phyloP scores from a whole-genome alignment of 257 asterid genomes.

The Solanum bukasovii region DNA sequence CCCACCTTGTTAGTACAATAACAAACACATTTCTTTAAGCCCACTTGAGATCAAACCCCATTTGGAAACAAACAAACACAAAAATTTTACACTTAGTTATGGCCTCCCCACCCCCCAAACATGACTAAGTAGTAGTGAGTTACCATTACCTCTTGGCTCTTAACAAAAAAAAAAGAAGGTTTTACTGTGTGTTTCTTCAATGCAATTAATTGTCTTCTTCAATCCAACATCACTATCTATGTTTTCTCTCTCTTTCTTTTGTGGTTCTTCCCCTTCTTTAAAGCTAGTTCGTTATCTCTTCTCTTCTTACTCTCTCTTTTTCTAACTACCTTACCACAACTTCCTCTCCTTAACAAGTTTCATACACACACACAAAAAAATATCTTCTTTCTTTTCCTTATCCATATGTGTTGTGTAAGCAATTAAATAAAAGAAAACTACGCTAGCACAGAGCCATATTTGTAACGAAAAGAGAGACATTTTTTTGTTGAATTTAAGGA shows the following conservation, averaged over 20 bases:
- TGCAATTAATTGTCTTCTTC: conserved; percentile 22
- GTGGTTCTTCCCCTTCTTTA: conserved; percentile 18
- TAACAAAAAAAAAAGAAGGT: no score
- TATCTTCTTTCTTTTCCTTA: neutral
- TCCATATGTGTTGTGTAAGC: neutral
- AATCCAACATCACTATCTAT: conserved; percentile 24
- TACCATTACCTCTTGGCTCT: neutral
- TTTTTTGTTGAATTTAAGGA: neutral
- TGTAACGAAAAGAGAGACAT: neutral
- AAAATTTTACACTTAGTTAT: neutral
- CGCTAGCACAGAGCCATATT: neutral
- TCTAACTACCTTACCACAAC: conserved; percentile 7
- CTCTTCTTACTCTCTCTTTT: conserved; percentile 2
- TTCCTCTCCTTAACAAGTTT: neutral
- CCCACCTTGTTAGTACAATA: conserved; percentile 22
- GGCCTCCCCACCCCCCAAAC: neutral
- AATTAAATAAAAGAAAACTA: neutral
- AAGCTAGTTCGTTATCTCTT: conserved; percentile 2
- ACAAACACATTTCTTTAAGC: conserved; percentile 2
- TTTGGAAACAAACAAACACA: conserved; percentile 2
- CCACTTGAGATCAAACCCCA: conserved; percentile 13
- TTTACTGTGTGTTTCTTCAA: conserved; percentile 16
- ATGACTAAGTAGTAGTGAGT: neutral
- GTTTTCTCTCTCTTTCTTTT: neutral
- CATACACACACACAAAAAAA: neutral